phyloP scores from a whole-genome alignment of 2,329 filamentous ascomycete genomes.

The Fusarium neocosmosporiellum region DNA sequence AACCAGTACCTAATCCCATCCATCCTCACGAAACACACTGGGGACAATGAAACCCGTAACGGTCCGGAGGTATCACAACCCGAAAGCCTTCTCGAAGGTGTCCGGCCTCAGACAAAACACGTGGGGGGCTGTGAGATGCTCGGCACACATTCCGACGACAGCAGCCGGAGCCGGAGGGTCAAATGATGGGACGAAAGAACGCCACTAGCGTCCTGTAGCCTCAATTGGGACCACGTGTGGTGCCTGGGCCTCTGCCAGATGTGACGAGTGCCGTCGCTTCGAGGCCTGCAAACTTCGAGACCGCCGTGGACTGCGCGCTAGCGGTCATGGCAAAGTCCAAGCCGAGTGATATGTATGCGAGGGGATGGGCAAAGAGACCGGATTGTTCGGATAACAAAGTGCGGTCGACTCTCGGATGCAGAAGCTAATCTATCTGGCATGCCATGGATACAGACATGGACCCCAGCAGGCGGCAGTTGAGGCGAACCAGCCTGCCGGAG shows the following conservation, averaged over 20 bases:
- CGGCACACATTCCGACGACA: background rate
- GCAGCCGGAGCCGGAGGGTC: conserved; percentile 10
- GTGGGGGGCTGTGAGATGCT: background rate
- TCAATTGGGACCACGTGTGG: conserved; percentile 20
- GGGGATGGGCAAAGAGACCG: background rate
- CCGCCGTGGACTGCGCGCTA: conserved; percentile 13
- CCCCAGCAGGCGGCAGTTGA: background rate
- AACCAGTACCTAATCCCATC: background rate
- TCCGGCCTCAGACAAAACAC: background rate
- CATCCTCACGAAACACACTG: background rate
- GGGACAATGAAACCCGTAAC: background rate
- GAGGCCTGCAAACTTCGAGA: conserved; percentile 23
- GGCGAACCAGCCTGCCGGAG: background rate
- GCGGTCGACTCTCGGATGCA: background rate
- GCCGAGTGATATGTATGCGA: background rate
- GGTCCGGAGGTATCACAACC: background rate
- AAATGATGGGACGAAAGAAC: conserved; percentile 29
- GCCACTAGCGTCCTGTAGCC: conserved; percentile 8
- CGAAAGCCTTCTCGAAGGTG: background rate
- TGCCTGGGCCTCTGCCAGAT: conserved; percentile 24
- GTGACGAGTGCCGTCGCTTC: conserved; percentile 31
- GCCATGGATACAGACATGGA: background rate
- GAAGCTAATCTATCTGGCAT: background rate
- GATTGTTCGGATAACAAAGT: conserved; percentile 3
- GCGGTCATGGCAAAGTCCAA: background rate